Evolutionary conservation across 2,329 filamentous ascomycete genomes (phyloP), one percentile per base, ranked within the genome.

Genomic region (Trichoderma simmonsii): DNA sequence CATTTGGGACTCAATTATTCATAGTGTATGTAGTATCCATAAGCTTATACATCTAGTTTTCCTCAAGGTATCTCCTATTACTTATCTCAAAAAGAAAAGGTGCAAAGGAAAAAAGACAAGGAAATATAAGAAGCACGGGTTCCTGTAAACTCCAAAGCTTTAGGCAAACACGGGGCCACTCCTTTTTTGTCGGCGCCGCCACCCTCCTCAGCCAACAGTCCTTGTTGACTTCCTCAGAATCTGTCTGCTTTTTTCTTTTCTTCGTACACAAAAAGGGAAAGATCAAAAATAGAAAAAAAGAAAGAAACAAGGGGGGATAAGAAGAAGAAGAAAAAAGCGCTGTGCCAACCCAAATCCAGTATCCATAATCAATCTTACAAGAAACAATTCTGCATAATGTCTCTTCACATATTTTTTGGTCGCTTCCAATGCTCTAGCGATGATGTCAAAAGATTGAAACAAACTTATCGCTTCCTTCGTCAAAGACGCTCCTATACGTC

Each of bases 21-120:
- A 62, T 63, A 64, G 24, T 67, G 67, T 65, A 60, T 66, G 51
- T 61, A 71, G 54, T 67, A 67, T 73, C 61, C 60, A 71, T 66
- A 66, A 72, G 59, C 64, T 59, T 72, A 62, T 73, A 73, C 64
- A 72, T 72, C 71, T 72, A 72, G 18, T 67, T 43, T 51, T 57
- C 21, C 39, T 62, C 70, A 39, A 24, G 48, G 34, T 62, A 54
- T 39, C 39, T 34, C 56, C 43, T 54, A 43, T 62, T 34, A 34
- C 56, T 15, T 54, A 54, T 68, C 62, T 30, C 61, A 71, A 34
- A 68, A 54, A 9, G 28, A 60, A 51, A 8, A 14, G 36, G 48
- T 9, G 39, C 39, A 36, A 65, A 30, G 24, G 8, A 36, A 24
- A 68, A 32, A 56, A 24, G 7, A n/a, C 7, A 28, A 24, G 14